Evolutionary conservation across 192 early-diverging fungal genomes (phyloP).

Genomic region (Cladochytrium replicatum): DNA sequence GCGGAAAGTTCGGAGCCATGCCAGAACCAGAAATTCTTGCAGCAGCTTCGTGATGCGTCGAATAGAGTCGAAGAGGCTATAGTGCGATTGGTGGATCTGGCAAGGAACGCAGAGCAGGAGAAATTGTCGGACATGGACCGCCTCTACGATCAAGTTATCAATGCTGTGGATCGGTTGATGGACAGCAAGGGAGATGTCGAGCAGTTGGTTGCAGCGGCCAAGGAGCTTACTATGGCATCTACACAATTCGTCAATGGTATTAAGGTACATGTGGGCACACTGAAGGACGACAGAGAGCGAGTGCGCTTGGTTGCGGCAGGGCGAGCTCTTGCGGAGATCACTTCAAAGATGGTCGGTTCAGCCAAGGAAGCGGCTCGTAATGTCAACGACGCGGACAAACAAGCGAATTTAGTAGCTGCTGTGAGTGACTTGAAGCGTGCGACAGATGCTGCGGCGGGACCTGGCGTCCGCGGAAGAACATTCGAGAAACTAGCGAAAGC

Average conservation of each 20-base stretch:
- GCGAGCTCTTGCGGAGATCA: conserved; percentile 27
- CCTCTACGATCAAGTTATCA: conserved; percentile 34
- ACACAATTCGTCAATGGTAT: conserved; percentile 41
- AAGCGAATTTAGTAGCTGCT: background rate
- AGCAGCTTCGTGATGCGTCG: conserved; percentile 26
- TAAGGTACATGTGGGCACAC: conserved; percentile 23
- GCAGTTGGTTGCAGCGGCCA: conserved; percentile 30
- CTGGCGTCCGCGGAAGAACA: conserved; percentile 22
- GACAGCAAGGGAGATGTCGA: conserved; percentile 27
- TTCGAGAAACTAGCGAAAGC: conserved; percentile 34
- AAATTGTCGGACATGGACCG: conserved; percentile 13
- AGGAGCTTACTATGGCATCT: conserved; percentile 32
- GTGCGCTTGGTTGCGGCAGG: conserved; percentile 28
- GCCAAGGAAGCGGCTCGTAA: conserved; percentile 35
- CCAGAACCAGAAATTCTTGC: conserved; percentile 12
- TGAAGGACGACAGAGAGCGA: conserved; percentile 19
- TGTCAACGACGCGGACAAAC: conserved; percentile 5
- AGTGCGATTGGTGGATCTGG: conserved; percentile 35
- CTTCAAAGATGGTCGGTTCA: conserved; percentile 32
- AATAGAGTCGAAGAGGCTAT: conserved; percentile 33
- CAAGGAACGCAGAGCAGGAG: conserved; percentile 19
- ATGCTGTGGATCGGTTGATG: conserved; percentile 24
- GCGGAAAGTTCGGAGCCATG: conserved; percentile 5
- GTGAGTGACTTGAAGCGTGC: conserved; percentile 13
- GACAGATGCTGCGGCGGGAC: conserved; percentile 15